These are phyloP conservation scores for Skeletonema menzelii DNA, from an alignment of 108 stramenopile genomes.

Conservation along the genomic window DNA sequence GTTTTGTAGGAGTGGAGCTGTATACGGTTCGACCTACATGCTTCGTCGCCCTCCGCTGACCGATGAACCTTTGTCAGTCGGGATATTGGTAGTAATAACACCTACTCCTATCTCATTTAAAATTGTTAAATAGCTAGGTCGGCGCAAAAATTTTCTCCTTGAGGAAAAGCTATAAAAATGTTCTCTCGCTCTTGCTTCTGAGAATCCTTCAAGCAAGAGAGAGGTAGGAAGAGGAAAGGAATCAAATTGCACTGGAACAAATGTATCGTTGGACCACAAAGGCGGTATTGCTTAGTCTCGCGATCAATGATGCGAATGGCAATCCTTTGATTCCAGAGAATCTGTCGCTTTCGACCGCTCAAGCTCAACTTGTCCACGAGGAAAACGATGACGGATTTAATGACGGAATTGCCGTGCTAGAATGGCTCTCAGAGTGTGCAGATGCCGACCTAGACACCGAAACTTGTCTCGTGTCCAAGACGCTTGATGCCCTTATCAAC, in stretches of 20 bases:
- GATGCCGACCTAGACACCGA: slow-evolving; percentile 23
- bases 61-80: too few species aligned
- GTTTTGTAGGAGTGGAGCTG: slow-evolving; percentile 85
- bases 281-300: slow-evolving; percentile 10
- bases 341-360: neutral
- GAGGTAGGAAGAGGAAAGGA: neutral
- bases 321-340: neutral
- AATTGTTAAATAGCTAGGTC: too few species aligned
- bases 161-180: too few species aligned
- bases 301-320: slow-evolving; percentile 1
- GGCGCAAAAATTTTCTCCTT: too few species aligned
- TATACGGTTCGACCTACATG: slow-evolving; percentile 83
- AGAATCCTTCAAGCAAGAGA: too few species aligned
- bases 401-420: slow-evolving; percentile 1
- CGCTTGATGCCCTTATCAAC: slow-evolving; percentile 8
- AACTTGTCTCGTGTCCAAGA: slow-evolving; percentile 16
- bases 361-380: neutral
- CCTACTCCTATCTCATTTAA: too few species aligned
- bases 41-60: slow-evolving; percentile 56
- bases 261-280: slow-evolving; percentile 4
- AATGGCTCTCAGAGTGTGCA: slow-evolving; percentile 17
- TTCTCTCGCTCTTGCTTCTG: too few species aligned
- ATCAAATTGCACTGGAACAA: neutral
- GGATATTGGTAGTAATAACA: too few species aligned
- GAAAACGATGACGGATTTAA: slow-evolving; percentile 1